Evolutionary conservation across 2,329 filamentous ascomycete genomes (phyloP).

Genomic region (Pestalotiopsis sp.): DNA sequence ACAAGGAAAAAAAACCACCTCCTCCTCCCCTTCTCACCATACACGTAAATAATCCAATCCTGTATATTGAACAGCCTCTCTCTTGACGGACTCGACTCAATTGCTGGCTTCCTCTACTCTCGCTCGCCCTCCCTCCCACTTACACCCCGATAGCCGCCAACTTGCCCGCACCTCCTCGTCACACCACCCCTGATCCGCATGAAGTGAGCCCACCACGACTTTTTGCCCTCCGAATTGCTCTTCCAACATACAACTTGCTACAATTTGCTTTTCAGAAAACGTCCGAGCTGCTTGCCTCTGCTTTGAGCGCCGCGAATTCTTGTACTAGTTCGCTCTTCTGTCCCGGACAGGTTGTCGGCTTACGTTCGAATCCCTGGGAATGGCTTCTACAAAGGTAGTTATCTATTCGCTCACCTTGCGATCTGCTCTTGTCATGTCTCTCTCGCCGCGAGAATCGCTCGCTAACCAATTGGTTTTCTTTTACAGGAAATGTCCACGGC

Average conservation of each 20-base stretch:
- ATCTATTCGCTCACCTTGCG: conserved; percentile 18
- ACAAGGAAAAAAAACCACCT: background rate
- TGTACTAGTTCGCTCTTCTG: background rate
- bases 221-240: conserved; percentile 11
- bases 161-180: conserved; percentile 8
- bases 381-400: conserved; percentile 64
- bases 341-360: conserved; percentile 3
- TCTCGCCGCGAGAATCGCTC: conserved; percentile 27
- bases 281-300: conserved; percentile 18
- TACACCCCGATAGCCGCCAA: conserved; percentile 4
- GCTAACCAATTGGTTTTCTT: conserved; percentile 34
- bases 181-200: conserved; percentile 7
- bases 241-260: background rate
- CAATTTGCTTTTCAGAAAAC: conserved; percentile 10
- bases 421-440: conserved; percentile 18
- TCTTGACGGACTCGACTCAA: background rate
- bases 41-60: background rate
- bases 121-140: background rate
- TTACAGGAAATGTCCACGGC: conserved; percentile 64
- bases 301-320: background rate
- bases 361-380: conserved; percentile 38
- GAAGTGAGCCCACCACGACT: conserved; percentile 13
- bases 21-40: background rate
- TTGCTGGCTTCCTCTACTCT: background rate
- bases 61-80: background rate